phyloP scores from a whole-genome alignment of 148 eudicot genomes.

The Rhododendron kiyosumense region DNA sequence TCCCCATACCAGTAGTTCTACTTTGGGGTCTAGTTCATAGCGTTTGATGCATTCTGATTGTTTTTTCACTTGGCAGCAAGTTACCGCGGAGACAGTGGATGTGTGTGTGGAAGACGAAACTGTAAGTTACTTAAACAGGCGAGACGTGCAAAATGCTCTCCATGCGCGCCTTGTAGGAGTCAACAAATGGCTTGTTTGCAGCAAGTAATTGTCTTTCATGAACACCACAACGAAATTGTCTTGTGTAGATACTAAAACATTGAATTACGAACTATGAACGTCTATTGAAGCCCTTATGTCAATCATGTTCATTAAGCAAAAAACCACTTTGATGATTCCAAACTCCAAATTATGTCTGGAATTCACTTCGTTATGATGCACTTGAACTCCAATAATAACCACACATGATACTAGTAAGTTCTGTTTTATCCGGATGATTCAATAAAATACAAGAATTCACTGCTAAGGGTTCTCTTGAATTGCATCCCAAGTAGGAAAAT shows the following conservation, averaged over 20 bases:
- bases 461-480: background rate
- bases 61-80: conserved; percentile 12
- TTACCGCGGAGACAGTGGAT: conserved; percentile 10
- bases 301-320: background rate
- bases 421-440: background rate
- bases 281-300: background rate
- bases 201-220: conserved; percentile 17
- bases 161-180: conserved; percentile 27
- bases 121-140: conserved; percentile 21
- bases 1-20: background rate
- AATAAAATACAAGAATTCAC: background rate
- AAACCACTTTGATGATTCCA: background rate
- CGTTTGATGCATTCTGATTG: background rate
- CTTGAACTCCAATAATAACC: background rate
- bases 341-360: background rate
- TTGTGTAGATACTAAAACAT: background rate
- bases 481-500: background rate
- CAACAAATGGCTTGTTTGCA: conserved; percentile 27
- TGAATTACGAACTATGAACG: background rate
- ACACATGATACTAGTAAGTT: background rate
- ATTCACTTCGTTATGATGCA: background rate
- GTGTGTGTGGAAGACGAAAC: conserved; percentile 28
- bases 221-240: background rate
- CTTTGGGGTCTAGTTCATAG: background rate
- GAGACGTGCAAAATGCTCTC: conserved; percentile 22